These are phyloP conservation scores for Eutypella sp. DNA, from an alignment of 2,329 filamentous ascomycete species.

Conservation along the genomic window DNA sequence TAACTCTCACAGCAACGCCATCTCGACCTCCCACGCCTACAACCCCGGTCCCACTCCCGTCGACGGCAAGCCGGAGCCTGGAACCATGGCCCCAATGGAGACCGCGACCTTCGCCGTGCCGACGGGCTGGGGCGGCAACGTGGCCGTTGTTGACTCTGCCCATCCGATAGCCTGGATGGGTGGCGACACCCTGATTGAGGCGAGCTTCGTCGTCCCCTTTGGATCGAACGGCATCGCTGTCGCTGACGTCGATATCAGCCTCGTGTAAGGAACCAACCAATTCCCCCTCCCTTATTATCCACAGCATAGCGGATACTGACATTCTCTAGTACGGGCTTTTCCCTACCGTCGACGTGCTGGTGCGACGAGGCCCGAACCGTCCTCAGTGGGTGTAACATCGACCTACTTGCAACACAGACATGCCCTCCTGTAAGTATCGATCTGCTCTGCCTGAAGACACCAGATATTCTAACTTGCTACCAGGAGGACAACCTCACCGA, in stretches of 20 bases:
- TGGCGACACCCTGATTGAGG: not conserved
- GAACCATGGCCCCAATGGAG: constrained; percentile 7
- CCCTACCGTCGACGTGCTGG: constrained; percentile 12
- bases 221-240: constrained; percentile 1
- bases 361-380: constrained; percentile 5
- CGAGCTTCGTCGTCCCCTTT: constrained; percentile 8
- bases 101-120: constrained; percentile 11
- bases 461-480: not conserved
- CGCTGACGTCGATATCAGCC: constrained; percentile 15
- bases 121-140: constrained; percentile 2
- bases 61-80: constrained; percentile 5
- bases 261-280: constrained; percentile 10
- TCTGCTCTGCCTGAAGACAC: not conserved
- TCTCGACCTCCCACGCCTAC: constrained; percentile 11
- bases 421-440: constrained; percentile 10
- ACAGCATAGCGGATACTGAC: not conserved
- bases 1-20: constrained; percentile 5
- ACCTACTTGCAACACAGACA: constrained; percentile 7
- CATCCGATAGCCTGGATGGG: not conserved
- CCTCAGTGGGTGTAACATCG: constrained; percentile 16
- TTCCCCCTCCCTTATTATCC: not conserved
- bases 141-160: not conserved
- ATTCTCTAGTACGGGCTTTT: constrained; percentile 11
- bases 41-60: constrained; percentile 3
- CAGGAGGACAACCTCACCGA: constrained; percentile 3